Conservation (phyloP, 192 early-diverging fungal species). For the Phlyctochytrium planicorne region DNA sequence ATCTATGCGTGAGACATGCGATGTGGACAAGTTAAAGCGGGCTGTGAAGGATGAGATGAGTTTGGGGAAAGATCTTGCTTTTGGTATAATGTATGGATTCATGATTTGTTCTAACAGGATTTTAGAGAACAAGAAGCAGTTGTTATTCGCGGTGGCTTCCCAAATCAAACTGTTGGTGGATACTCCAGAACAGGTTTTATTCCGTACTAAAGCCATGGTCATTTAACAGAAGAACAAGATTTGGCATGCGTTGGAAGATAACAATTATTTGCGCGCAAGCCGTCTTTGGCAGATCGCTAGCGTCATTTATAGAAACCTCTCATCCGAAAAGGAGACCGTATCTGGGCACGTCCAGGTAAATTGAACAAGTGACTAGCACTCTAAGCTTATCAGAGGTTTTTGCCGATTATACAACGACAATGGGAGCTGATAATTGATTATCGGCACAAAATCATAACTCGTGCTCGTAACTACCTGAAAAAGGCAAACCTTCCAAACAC, state of each 20-base stretch:
- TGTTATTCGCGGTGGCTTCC: constrained; percentile 69
- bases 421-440: constrained; percentile 82
- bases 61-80: background rate
- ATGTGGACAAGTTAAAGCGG: background rate
- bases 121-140: constrained; percentile 54
- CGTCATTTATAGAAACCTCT: constrained; percentile 64
- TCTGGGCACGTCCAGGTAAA: constrained; percentile 8
- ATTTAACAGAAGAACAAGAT: constrained; percentile 48
- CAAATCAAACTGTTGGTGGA: constrained; percentile 82
- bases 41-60: background rate
- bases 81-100: background rate
- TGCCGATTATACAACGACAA: constrained; percentile 78
- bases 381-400: constrained; percentile 64
- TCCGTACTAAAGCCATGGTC: background rate
- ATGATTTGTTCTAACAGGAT: background rate
- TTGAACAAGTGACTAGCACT: no score
- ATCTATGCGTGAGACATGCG: background rate
- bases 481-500: no score
- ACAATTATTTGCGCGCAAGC: constrained; percentile 69
- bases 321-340: constrained; percentile 36
- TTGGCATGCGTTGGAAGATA: constrained; percentile 74
- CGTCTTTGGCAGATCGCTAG: constrained; percentile 70
- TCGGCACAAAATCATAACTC: constrained; percentile 64
- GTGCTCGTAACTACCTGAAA: no score
- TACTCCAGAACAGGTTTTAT: constrained; percentile 80